Percentiles rank a stretch among this genome's conserved stretches.
Conservation (phyloP, 2,329 filamentous ascomycete species). For the Exutisphaerella laricina region DNA sequence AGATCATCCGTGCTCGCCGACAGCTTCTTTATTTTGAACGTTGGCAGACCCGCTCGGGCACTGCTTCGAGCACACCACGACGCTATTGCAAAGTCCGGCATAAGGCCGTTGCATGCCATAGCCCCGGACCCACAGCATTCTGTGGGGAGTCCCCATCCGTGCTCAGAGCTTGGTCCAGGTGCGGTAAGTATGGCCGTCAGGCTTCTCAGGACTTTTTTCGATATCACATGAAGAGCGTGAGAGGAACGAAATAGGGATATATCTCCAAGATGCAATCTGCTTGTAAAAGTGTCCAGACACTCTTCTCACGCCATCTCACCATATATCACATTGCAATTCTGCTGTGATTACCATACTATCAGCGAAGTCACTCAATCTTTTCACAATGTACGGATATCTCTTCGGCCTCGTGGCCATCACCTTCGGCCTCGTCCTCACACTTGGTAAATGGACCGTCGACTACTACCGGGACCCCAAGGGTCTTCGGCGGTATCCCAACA, state of each 20-base stretch:
- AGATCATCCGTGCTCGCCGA: too few relatives aligned
- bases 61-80: too few relatives aligned
- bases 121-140: too few relatives aligned
- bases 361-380: background rate
- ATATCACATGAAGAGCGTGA: conserved; percentile 2
- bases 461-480: conserved; percentile 45
- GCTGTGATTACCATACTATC: background rate
- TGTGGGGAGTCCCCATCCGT: conserved; percentile 7
- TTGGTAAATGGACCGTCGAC: conserved; percentile 21
- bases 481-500: conserved; percentile 44
- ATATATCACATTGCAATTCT: background rate
- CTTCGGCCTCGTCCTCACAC: conserved; percentile 10
- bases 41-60: too few relatives aligned
- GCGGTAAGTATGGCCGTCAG: conserved; percentile 9
- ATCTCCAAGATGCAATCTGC: background rate
- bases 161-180: conserved; percentile 3
- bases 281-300: background rate
- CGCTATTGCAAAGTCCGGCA: too few relatives aligned
- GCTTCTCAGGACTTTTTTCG: background rate
- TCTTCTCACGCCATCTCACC: conserved; percentile 8
- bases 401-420: conserved; percentile 15
- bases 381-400: conserved; percentile 21
- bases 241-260: background rate
- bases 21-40: too few relatives aligned
- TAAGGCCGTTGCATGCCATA: too few relatives aligned